phyloP scores from a whole-genome alignment of 1,284 basidiomycete species.

The Phaffia rhodozyma region DNA sequence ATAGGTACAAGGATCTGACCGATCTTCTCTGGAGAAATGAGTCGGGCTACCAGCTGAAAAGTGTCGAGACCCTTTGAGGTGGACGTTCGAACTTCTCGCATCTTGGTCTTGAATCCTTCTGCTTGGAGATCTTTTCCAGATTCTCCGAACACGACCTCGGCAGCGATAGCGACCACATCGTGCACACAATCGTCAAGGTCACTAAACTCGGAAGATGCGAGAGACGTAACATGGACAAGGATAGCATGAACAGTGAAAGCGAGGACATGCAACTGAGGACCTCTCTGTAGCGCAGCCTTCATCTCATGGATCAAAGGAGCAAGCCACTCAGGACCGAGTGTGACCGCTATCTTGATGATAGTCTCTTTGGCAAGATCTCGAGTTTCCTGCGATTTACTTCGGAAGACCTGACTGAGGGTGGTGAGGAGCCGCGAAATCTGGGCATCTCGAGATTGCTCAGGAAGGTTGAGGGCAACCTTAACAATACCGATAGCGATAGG shows the following conservation, averaged over 20 bases:
- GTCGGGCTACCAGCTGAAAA: constrained; percentile 65
- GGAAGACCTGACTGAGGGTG: constrained; percentile 71
- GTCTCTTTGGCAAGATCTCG: constrained; percentile 79
- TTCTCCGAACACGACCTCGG: constrained; percentile 89
- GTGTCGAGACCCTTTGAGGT: constrained; percentile 70
- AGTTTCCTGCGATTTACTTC: constrained; percentile 87
- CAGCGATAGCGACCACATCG: constrained; percentile 66
- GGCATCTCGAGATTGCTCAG: constrained; percentile 50
- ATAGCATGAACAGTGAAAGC: constrained; percentile 76
- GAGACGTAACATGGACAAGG: constrained; percentile 59
- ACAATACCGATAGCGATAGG: constrained; percentile 82
- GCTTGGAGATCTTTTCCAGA: constrained; percentile 80
- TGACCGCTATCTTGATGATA: constrained; percentile 65
- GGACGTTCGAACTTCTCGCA: constrained; percentile 74
- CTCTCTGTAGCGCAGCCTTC: constrained; percentile 67
- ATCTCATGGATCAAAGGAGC: constrained; percentile 66
- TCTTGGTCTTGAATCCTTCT: constrained; percentile 89
- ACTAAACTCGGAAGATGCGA: constrained; percentile 47
- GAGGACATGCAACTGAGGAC: constrained; percentile 87
- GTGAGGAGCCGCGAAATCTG: constrained; percentile 74
- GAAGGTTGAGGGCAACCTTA: constrained; percentile 70
- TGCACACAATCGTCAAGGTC: constrained; percentile 65
- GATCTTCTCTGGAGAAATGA: constrained; percentile 62
- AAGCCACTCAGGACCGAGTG: constrained; percentile 63
- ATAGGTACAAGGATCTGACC: constrained; percentile 67